phyloP scores from a whole-genome alignment of 2,329 filamentous ascomycete genomes.

The Clarireedia paspali region DNA sequence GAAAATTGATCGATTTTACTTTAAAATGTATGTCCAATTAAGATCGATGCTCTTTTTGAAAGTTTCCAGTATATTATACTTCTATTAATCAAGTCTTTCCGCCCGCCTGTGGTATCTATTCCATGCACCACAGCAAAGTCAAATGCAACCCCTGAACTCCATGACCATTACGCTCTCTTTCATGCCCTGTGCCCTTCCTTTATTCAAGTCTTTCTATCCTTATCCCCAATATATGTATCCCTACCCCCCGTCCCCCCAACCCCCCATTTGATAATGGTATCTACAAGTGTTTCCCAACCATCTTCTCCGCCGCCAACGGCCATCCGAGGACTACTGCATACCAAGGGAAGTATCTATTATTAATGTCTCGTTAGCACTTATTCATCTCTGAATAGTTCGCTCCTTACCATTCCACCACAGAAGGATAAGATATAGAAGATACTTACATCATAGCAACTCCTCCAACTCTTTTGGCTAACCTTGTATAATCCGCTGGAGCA shows the following conservation, averaged over 20 bases:
- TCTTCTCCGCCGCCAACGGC: constrained; percentile 8
- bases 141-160: not conserved
- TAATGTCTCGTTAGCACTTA: not conserved
- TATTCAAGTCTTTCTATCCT: not conserved
- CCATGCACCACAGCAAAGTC: not conserved
- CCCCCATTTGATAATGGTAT: not conserved
- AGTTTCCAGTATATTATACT: not conserved
- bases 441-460: constrained; percentile 6
- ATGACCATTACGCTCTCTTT: not conserved
- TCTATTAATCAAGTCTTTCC: not conserved
- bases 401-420: too few relatives aligned
- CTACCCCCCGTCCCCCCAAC: not conserved
- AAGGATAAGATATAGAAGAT: not conserved
- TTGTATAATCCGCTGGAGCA: not conserved
- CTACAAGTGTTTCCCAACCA: not conserved
- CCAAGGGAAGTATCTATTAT: constrained; percentile 5
- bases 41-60: not conserved
- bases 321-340: constrained; percentile 7
- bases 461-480: not conserved
- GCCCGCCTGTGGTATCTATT: not conserved
- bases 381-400: not conserved
- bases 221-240: not conserved
- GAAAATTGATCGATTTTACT: too few relatives aligned
- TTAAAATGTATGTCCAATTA: not conserved
- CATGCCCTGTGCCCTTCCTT: not conserved